These are phyloP conservation scores for Xylaria castorea DNA, from an alignment of 495 filamentous ascomycete genomes.

Conservation along the genomic window DNA sequence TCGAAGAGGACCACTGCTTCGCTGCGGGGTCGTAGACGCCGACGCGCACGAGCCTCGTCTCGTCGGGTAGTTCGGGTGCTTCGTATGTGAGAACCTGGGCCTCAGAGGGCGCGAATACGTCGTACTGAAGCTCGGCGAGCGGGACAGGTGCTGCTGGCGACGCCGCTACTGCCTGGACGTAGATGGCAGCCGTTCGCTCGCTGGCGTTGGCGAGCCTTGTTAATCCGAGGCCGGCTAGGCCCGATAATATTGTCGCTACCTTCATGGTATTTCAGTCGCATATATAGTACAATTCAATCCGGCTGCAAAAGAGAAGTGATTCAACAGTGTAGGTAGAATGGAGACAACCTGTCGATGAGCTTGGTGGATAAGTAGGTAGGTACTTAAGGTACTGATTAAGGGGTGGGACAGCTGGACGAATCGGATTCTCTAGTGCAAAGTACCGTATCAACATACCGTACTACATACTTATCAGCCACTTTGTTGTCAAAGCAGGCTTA, in stretches of 20 bases:
- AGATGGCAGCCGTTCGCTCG: constrained; percentile 47
- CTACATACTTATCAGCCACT: not conserved
- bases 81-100: constrained; percentile 54
- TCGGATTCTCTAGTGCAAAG: not conserved
- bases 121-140: constrained; percentile 58
- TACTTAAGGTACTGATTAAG: not conserved
- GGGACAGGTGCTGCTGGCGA: constrained; percentile 40
- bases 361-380: constrained; percentile 4
- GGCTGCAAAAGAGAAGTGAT: not conserved
- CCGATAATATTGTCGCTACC: constrained; percentile 34
- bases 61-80: constrained; percentile 52
- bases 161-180: constrained; percentile 51
- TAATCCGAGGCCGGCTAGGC: constrained; percentile 43
- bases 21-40: constrained; percentile 54
- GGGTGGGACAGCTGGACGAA: not conserved
- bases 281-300: not conserved
- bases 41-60: constrained; percentile 51
- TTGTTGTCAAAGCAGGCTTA: not conserved
- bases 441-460: not conserved
- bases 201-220: constrained; percentile 36
- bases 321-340: not conserved
- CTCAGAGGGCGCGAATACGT: constrained; percentile 36
- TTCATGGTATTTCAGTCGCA: constrained; percentile 33
- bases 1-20: constrained; percentile 54
- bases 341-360: not conserved